Evolutionary conservation across 148 eudicot species (phyloP), one percentile per base, ranked within the genome.

Genomic region (Diospyros kaki): DNA sequence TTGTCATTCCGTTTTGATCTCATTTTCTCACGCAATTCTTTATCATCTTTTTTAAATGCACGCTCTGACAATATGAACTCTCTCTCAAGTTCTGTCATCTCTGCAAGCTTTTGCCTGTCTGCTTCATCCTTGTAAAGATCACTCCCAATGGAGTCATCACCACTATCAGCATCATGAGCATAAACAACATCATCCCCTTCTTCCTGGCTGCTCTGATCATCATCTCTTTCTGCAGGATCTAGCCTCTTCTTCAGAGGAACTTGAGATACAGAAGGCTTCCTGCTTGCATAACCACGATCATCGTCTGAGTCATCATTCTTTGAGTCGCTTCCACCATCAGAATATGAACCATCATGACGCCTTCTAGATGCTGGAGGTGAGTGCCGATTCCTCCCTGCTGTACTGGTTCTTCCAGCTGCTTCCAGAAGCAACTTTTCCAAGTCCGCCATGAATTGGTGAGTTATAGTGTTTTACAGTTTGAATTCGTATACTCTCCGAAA

Each of bases 371-470:
- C 65, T n/a, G 88, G 90, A 63, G 83, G 85, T 2, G 91, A 84
- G 51, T 86, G 90, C 58, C 93, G 87, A 79, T 85, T 93, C 79
- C 90, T 88, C 71, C 94, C 88, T 65, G 88, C 55, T 58, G 81
- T 84, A 78, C 83, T 89, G n/a, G 92, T 89, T 82, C 98, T 89
- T 63, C 99, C 99, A 17, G 99, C 99, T 61, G 99, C 99, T 76
- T 92, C 94, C 17, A 95, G 87, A 53, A 95, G 98, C 87, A 95
- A 79, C 54, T 95, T 78, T 42, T 93, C 97, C 75, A 95, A 88
- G 73, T 95, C 98, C 54, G 96, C 91, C 98, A 92, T 92, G 69
- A 42, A 70, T 58, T 68, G 41, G 71, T 42, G 43, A 5, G 18
- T 74, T 28, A n/a, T 9, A 28, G 14, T 58, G 44, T 59, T 54